Evolutionary conservation across 805 yeast species (phyloP).

Genomic region (Suhomyces prunicola): DNA sequence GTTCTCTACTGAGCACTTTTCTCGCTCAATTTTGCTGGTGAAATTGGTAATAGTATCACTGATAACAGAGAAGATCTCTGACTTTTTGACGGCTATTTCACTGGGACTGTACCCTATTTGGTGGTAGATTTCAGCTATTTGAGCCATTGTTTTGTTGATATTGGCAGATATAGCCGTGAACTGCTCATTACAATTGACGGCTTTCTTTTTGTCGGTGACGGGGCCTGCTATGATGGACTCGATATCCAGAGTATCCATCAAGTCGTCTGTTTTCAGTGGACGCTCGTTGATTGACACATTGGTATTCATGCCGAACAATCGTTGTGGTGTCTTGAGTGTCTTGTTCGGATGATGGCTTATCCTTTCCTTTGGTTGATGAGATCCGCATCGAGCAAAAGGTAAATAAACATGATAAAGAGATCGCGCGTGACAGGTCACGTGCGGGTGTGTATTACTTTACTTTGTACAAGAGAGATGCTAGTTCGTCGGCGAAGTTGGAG

Average conservation of each 20-base stretch:
- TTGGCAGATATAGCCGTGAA: constrained; percentile 32
- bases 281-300: background rate
- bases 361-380: background rate
- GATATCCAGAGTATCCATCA: constrained; percentile 8
- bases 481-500: constrained; percentile 19
- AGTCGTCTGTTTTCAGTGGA: background rate
- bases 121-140: constrained; percentile 45
- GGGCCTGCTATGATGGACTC: constrained; percentile 5
- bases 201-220: background rate
- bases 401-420: background rate
- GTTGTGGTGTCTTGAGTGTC: background rate
- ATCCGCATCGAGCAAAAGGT: background rate
- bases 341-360: background rate
- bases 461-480: constrained; percentile 15
- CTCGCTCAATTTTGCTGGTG: constrained; percentile 29
- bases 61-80: constrained; percentile 46
- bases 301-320: background rate
- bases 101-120: constrained; percentile 54
- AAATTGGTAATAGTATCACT: constrained; percentile 48
- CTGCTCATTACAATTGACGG: constrained; percentile 3
- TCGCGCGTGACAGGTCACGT: background rate
- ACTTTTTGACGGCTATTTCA: constrained; percentile 49
- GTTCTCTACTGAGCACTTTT: constrained; percentile 35
- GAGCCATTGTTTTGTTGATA: constrained; percentile 35
- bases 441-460: background rate